phyloP scores from a whole-genome alignment of 441 rosid genomes.

The Populus hybrid region DNA sequence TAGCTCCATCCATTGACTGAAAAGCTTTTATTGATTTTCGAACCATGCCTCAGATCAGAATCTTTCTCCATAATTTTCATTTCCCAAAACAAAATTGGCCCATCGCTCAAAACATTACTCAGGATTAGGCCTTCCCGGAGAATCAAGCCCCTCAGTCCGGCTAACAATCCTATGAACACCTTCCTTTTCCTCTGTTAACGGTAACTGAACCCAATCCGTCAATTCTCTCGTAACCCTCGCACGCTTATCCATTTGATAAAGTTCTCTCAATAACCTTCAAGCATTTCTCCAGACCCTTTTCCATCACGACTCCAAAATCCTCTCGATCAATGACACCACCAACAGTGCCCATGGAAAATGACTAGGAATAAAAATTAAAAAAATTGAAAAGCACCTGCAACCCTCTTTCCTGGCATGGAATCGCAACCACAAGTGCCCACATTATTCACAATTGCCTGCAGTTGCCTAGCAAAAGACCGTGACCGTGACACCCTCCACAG shows the following conservation, averaged over 20 bases:
- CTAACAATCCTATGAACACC: slow-evolving; percentile 74
- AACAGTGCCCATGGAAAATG: slow-evolving; percentile 62
- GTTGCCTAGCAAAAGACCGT: slow-evolving; percentile 45
- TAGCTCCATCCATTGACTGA: no score
- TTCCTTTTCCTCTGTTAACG: slow-evolving; percentile 55
- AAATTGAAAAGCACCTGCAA: slow-evolving; percentile 42
- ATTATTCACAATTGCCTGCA: slow-evolving; percentile 35
- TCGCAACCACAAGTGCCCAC: slow-evolving; percentile 45
- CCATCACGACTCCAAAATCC: slow-evolving; percentile 69
- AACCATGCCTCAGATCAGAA: slow-evolving; percentile 2
- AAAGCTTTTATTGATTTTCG: slow-evolving; percentile 9
- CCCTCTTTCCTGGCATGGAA: slow-evolving; percentile 49
- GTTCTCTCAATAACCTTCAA: slow-evolving; percentile 77
- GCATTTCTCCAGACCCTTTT: slow-evolving; percentile 69
- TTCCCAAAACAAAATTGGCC: no score
- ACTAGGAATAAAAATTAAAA: slow-evolving; percentile 56
- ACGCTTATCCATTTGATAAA: slow-evolving; percentile 61
- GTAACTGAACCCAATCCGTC: slow-evolving; percentile 68
- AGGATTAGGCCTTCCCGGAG: no score
- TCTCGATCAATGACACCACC: slow-evolving; percentile 57
- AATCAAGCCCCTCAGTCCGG: slow-evolving; percentile 25
- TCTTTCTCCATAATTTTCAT: no score
- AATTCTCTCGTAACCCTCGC: slow-evolving; percentile 55
- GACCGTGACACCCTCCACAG: slow-evolving; percentile 46
- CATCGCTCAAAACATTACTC: no score